Base-by-base conservation (phyloP, 768 basidiomycete species). In the Russula dissimulans region DNA sequence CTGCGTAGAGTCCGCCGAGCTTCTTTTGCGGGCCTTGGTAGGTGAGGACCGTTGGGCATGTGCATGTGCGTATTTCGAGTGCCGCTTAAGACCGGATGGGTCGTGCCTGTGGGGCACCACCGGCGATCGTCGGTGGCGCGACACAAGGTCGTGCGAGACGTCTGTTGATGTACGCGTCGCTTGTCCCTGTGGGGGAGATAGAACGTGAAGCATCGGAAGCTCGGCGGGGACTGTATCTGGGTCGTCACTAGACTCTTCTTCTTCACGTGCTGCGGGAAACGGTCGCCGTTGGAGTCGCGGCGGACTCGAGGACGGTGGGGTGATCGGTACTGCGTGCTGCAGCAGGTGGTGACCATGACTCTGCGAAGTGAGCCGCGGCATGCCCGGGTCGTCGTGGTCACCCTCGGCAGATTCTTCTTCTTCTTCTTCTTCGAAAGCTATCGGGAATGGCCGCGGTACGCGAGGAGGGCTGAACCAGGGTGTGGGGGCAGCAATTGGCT, bases 361-460 rank as follows among this genome's bases (percentile, higher is more conserved):
- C 6, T 14, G 10, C 29, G 6, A 48, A 15, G 14, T 32, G 26
- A 2, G 11, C 31, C 18, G 5, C 0, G 8, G 17, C 26, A 12
- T 15, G 18, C 32, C 41, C 12, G 17, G 8, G 31, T 47, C 38
- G 31, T 47, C 38, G 12, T 15, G 9, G 26, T 44, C 61, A 29
- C 29, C 29, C 1, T 53, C 60, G 22, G 44, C 53, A 17, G 39
- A 47, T 46, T 47, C 60, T 53, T 31, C 56, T 41, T 61, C 55
- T 46, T 47, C 60, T 53, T 31, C 56, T 41, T 61, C 55, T 36
- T 57, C 61, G 10, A 62, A 57, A 31, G 61, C 56, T 3, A 62
- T 38, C 1, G 61, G 61, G 51, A 57, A 57, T 22, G 61, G 56
- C 44, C 43, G 49, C n/a, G 22, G 39, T 9, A n/a, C 15, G 15